phyloP scores from a whole-genome alignment of 306 rosid genomes.

The Cucumis melo region DNA sequence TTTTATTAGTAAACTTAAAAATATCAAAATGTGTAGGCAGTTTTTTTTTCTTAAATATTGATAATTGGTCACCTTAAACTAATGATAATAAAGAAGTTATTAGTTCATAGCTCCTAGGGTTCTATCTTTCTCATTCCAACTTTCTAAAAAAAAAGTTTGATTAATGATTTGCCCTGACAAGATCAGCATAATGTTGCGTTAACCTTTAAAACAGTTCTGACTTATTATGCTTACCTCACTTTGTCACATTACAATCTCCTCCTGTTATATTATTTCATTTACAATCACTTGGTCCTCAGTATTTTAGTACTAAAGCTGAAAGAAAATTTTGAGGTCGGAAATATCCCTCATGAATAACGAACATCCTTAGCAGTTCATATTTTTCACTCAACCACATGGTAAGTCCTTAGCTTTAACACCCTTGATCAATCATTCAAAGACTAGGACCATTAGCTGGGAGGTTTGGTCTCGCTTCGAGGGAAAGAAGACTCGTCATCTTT shows the following conservation, averaged over 20 bases:
- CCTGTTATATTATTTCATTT: neutral
- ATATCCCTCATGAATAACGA: too few species aligned
- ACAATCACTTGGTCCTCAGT: neutral
- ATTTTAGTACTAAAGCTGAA: neutral
- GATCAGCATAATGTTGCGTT: too few species aligned
- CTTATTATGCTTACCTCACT: neutral
- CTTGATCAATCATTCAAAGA: neutral
- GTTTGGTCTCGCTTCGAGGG: neutral
- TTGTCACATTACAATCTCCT: neutral
- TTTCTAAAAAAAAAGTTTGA: too few species aligned
- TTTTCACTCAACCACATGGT: too few species aligned
- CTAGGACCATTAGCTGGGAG: neutral
- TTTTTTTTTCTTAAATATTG: too few species aligned
- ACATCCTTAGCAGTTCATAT: too few species aligned
- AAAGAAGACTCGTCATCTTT: neutral
- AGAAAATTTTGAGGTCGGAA: neutral
- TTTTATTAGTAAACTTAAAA: neutral
- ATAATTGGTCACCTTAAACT: too few species aligned
- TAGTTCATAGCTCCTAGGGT: too few species aligned
- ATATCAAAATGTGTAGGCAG: neutral
- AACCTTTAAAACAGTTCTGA: too few species aligned
- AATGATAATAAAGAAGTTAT: neutral
- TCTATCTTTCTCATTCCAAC: too few species aligned
- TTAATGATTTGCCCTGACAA: neutral
- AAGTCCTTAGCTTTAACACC: too few species aligned